Base-by-base conservation (phyloP, 371 early-diverging fungal genomes). In the Mucor ambiguus region DNA sequence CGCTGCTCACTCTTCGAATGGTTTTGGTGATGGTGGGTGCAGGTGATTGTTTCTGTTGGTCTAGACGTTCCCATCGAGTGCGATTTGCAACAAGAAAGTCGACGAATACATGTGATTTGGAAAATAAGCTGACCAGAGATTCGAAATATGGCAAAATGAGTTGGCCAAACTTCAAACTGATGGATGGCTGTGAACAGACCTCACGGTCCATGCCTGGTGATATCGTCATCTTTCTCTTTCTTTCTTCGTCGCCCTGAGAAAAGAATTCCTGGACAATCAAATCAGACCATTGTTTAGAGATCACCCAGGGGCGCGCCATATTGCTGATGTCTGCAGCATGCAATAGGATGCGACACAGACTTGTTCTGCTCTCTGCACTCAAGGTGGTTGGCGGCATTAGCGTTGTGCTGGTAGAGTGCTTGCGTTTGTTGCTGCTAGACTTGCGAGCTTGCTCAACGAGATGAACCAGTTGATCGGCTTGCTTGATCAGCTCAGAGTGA, bases 261-360 rank as follows among this genome's bases (percentile, higher is more conserved):
- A 92, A 93, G 60, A 93, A 95, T 72, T 96, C 97, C 67, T 88
- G 80, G 2, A 92, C 87, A 56, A 96, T 90, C 66, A 92, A 70
- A 74, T 93, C 93, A 5, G 94, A 91, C 97, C 97, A 96, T 63
- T 87, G 87, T 71, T 93, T 92, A 64, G 93, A 94, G 49, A 94
- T 79, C 7, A 77, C 66, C 90, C 93, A 93, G 3, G 95, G 93
- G 24, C 94, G 87, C 20, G 91, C 91, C 0, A 95, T 89, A 64
- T 96, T 96, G 64, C 92, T 91, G 41, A 96, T 93, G 63, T 96
- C 96, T 24, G 95, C 93, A 1, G 94, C 93, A 71, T 96, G 95
- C 16, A 96, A 73, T 43, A 95, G 66, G 11, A 89, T 81, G 49
- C 88, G 84, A 68, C 84, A 80, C 32, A 93, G 66, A 48, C 69